Conservation (phyloP, 2,329 filamentous ascomycete species). For the Colletotrichum magnum region DNA sequence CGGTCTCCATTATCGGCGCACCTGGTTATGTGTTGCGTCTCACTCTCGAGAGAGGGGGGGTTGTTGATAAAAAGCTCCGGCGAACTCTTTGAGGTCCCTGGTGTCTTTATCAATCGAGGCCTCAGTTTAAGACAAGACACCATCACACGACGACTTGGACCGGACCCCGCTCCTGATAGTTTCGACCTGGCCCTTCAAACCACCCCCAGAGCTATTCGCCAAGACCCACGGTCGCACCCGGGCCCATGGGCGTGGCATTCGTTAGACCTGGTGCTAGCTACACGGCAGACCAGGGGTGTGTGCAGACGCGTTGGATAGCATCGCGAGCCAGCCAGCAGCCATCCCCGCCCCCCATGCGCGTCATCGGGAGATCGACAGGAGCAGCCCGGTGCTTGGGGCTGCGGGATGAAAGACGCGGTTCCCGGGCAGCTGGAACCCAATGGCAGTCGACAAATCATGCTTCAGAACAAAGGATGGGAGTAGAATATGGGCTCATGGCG, state of each 20-base stretch:
- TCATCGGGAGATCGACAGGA: neutral
- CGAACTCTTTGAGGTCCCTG: too few species aligned
- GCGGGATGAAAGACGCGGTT: neutral
- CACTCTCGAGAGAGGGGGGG: too few species aligned
- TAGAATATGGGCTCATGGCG: slow-evolving; percentile 8
- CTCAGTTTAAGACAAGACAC: neutral
- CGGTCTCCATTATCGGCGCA: too few species aligned
- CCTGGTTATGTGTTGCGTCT: too few species aligned
- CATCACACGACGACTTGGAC: neutral
- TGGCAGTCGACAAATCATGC: neutral
- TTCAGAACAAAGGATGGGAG: neutral
- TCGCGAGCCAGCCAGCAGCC: neutral
- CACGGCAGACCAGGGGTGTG: too few species aligned
- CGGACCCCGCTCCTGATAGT: too few species aligned
- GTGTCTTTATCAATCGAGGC: neutral
- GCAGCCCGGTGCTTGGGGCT: neutral
- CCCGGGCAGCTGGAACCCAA: neutral
- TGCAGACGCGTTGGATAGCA: too few species aligned
- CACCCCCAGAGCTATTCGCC: neutral
- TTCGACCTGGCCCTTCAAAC: too few species aligned
- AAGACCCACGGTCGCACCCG: too few species aligned
- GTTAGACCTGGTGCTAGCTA: too few species aligned
- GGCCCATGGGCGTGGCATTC: neutral
- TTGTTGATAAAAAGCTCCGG: too few species aligned
- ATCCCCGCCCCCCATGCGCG: neutral